phyloP scores from a whole-genome alignment of 148 eudicot species.

The Rheum nobile region DNA sequence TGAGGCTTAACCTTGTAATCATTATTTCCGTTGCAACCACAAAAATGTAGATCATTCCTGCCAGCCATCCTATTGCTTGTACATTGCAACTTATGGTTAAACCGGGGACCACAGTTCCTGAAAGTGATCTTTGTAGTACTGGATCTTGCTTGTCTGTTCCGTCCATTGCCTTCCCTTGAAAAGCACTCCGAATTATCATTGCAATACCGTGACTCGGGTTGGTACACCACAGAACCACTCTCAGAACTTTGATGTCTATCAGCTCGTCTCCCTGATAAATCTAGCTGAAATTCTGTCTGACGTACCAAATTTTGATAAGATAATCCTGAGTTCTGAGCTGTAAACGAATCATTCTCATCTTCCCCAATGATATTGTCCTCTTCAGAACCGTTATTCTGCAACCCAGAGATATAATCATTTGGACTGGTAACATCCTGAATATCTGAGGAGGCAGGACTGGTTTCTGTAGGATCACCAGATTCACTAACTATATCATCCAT shows the following conservation, averaged over 20 bases:
- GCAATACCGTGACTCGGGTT: slow-evolving; percentile 39
- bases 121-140: slow-evolving; percentile 32
- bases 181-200: slow-evolving; percentile 42
- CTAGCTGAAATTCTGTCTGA: slow-evolving; percentile 33
- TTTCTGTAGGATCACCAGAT: slow-evolving; percentile 22
- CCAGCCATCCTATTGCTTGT: slow-evolving; percentile 12
- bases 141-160: slow-evolving; percentile 40
- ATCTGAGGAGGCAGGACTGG: slow-evolving; percentile 27
- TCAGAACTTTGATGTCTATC: slow-evolving; percentile 45
- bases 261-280: slow-evolving; percentile 33
- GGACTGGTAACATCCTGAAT: slow-evolving; percentile 34
- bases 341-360: slow-evolving; percentile 29
- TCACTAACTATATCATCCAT: slow-evolving; percentile 26
- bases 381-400: slow-evolving; percentile 24
- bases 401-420: slow-evolving; percentile 25
- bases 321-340: slow-evolving; percentile 29
- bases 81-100: slow-evolving; percentile 41
- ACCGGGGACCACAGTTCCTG: slow-evolving; percentile 36
- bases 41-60: slow-evolving; percentile 35
- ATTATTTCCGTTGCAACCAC: slow-evolving; percentile 54
- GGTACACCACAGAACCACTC: slow-evolving; percentile 24
- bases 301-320: slow-evolving; percentile 32
- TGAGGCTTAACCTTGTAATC: slow-evolving; percentile 38
- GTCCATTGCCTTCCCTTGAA: slow-evolving; percentile 31
- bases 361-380: slow-evolving; percentile 25